These are phyloP conservation scores for Phaeosphaeriaceae sp. DNA, from an alignment of 2,329 filamentous ascomycete species.

Conservation along the genomic window DNA sequence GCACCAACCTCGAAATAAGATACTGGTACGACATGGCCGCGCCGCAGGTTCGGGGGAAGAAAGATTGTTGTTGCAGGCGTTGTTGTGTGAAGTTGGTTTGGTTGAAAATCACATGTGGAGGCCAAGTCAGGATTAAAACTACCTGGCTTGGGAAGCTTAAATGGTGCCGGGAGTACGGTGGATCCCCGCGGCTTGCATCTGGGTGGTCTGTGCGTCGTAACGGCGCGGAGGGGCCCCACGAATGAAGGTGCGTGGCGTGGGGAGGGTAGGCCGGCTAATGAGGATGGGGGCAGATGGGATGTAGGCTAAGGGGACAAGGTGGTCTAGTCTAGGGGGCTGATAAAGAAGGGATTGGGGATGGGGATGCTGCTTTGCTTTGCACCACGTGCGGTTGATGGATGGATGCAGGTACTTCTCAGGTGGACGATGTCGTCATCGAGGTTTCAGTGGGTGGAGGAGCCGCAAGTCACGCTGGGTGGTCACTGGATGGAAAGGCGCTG, in stretches of 20 bases:
- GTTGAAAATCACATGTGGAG: no score
- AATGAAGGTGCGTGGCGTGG: neutral
- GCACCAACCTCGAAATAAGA: slow-evolving; percentile 54
- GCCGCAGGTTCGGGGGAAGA: neutral
- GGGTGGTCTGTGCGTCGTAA: slow-evolving; percentile 21
- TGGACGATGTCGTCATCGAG: slow-evolving; percentile 43
- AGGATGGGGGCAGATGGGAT: no score
- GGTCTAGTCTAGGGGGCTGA: no score
- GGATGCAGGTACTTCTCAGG: slow-evolving; percentile 20
- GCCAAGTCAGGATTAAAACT: no score
- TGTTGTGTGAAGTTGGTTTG: neutral
- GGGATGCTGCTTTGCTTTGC: no score
- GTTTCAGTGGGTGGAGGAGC: slow-evolving; percentile 33
- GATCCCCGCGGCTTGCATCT: slow-evolving; percentile 23
- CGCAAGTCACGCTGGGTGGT: slow-evolving; percentile 39
- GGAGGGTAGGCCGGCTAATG: no score
- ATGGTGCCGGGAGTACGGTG: slow-evolving; percentile 16
- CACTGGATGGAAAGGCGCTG: no score
- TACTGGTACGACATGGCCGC: slow-evolving; percentile 44
- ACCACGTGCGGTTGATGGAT: neutral
- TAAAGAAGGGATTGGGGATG: no score
- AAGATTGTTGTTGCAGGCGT: neutral
- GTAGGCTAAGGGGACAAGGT: no score
- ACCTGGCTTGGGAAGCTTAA: no score
- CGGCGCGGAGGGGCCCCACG: slow-evolving; percentile 4